Base-by-base conservation (phyloP, 805 yeast species). In the Clavispora vitiphila region DNA sequence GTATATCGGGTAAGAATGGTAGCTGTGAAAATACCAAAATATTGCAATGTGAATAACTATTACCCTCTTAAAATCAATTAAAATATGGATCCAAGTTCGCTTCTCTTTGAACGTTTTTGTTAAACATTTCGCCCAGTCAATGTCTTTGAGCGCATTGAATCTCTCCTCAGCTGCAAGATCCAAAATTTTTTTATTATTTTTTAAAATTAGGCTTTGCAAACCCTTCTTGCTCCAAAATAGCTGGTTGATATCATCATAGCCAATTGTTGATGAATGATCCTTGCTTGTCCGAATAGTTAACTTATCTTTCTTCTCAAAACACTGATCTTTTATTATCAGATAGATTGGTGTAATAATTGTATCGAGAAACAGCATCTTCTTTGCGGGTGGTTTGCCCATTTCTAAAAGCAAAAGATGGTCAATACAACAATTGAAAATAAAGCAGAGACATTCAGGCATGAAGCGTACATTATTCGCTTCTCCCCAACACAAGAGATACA, bases 71-170 rank as follows among this genome's bases (percentile, higher is more conserved):
- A 91, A 93, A 68, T 93, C 93, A 56, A 95, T 87, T 39, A 91
- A 69, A 67, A 91, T 66, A 70, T 93, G 99, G 68, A 91, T 81
- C 99, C 99, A 93, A 26, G 99, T 86, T 71, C 99, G 83, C 42
- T 86, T 80, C 72, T 93, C 99, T 61, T 83, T 85, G 71, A 86
- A 93, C 41, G 99, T 93, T 71, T 93, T 93, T 76, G 87, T 86
- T 50, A 87, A 82, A 0, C 79, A 82, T 42, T 71, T 74, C 2
- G 65, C 54, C 96, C 96, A 88, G 1, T 71, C 60, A 3, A 86
- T 75, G 16, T 76, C 69, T 42, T 71, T 69, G 24, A 88, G 63
- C 27, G 65, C 57, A 7, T 66, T 44, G 50, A 78, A 86, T 46
- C 96, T 67, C 41, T 81, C 79, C 16, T 65, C 57, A 0, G 78